Evolutionary conservation across 1,139 yeast species (phyloP).

Genomic region (Lodderomyces pseudojiufengensis): DNA sequence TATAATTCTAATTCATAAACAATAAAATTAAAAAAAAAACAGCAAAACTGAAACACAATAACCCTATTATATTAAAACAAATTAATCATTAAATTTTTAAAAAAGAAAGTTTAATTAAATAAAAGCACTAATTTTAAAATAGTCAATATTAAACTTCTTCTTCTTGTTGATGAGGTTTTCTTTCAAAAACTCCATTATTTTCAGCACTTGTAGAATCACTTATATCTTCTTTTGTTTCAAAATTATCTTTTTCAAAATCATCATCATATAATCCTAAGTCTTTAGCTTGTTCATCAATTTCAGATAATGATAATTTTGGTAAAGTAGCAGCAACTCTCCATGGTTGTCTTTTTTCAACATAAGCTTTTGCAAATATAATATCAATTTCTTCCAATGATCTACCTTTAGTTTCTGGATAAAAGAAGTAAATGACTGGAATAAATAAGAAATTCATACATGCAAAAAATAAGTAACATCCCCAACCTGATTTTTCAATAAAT

Average conservation of each 20-base stretch:
- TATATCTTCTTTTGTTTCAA: conserved; percentile 28
- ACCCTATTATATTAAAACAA: too few relatives aligned
- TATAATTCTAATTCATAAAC: too few relatives aligned
- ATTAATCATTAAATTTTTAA: too few relatives aligned
- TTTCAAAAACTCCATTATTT: conserved; percentile 12
- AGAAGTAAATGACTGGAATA: conserved; percentile 42
- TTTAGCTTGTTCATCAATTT: conserved; percentile 47
- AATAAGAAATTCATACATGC: conserved; percentile 37
- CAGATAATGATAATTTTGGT: conserved; percentile 43
- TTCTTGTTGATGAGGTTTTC: conserved; percentile 2
- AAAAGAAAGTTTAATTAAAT: too few relatives aligned
- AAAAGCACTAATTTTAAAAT: too few relatives aligned
- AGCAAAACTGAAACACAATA: too few relatives aligned
- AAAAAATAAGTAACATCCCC: conserved; percentile 47
- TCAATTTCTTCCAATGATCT: conserved; percentile 48
- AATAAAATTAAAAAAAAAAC: too few relatives aligned
- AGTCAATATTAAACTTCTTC: conserved; percentile 1
- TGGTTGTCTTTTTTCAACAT: conserved; percentile 43
- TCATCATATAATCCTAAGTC: conserved; percentile 46
- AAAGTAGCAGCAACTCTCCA: conserved; percentile 50
- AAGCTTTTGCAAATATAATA: conserved; percentile 43
- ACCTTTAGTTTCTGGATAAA: conserved; percentile 49
- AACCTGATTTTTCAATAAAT: conserved; percentile 34
- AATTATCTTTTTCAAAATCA: conserved; percentile 35
- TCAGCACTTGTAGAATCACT: conserved; percentile 15